phyloP scores from a whole-genome alignment of 2,329 filamentous ascomycete genomes.

The Tolypocladium endophyticum region DNA sequence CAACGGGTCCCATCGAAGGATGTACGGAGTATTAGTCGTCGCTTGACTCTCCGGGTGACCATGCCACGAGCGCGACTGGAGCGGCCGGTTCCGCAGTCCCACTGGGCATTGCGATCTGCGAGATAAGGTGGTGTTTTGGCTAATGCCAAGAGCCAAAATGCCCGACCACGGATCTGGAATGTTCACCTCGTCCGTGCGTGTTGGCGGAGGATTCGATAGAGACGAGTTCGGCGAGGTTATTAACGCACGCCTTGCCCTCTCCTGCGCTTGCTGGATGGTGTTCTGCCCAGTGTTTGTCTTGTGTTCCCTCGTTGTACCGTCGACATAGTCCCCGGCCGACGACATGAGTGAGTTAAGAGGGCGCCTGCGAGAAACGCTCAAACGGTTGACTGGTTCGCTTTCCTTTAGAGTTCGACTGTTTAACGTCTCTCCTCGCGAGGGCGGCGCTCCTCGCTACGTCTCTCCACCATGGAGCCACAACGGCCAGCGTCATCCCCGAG shows the following conservation, averaged over 20 bases:
- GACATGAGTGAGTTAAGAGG: neutral
- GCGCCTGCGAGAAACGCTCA: neutral
- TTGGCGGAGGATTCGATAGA: neutral
- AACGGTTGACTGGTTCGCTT: neutral
- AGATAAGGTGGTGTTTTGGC: too few relatives aligned
- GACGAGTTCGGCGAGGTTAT: neutral
- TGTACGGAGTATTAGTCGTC: too few relatives aligned
- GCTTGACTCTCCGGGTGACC: neutral
- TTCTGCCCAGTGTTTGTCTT: neutral
- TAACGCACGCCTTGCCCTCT: neutral
- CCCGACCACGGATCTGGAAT: neutral
- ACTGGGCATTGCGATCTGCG: neutral
- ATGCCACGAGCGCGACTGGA: neutral
- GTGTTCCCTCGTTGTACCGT: neutral
- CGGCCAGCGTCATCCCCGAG: conserved; percentile 8
- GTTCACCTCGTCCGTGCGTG: neutral
- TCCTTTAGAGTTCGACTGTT: neutral
- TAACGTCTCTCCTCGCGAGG: neutral
- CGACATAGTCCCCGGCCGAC: neutral
- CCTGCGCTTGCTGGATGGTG: neutral
- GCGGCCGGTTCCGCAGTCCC: neutral
- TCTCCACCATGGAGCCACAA: conserved; percentile 1
- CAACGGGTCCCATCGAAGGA: too few relatives aligned
- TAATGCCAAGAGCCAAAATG: too few relatives aligned
- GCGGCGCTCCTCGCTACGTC: conserved; percentile 1